Evolutionary conservation across 2,329 filamentous ascomycete species (phyloP).

Genomic region (Escovopsis sp.): DNA sequence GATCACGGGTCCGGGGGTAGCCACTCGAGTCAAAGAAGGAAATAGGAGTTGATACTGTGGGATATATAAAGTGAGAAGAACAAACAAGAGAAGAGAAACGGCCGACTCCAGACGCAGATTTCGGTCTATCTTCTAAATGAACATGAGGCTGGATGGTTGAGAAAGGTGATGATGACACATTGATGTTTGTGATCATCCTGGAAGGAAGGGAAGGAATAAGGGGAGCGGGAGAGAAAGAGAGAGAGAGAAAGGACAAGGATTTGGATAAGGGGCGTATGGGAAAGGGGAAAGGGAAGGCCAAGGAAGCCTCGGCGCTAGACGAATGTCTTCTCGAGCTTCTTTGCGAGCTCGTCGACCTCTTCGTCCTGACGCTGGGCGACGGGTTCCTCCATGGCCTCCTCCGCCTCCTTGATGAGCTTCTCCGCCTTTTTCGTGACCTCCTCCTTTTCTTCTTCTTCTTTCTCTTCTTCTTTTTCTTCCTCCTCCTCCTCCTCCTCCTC

Average conservation of each 20-base stretch:
- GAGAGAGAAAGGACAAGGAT: no score
- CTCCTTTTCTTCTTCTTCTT: conserved; percentile 51
- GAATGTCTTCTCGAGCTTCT: conserved; percentile 56
- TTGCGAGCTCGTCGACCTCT: conserved; percentile 68
- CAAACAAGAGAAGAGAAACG: no score
- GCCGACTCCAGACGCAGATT: background rate
- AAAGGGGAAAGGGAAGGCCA: background rate
- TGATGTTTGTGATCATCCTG: no score
- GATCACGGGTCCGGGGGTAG: no score
- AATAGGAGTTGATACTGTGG: background rate
- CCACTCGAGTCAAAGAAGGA: no score
- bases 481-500: conserved; percentile 47
- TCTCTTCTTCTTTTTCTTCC: conserved; percentile 35
- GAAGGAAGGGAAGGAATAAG: no score
- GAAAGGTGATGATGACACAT: no score
- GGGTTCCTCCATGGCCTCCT: conserved; percentile 59
- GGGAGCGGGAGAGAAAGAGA: no score
- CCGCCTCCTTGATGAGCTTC: conserved; percentile 52
- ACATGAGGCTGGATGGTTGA: background rate
- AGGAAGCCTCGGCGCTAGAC: conserved; percentile 29
- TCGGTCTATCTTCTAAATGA: background rate
- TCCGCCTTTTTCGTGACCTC: conserved; percentile 55
- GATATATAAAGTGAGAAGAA: no score
- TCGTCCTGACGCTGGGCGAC: conserved; percentile 56
- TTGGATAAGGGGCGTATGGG: background rate